Evolutionary conservation across 2,329 filamentous ascomycete species (phyloP).

Genomic region (Taxawa tesnikishii): DNA sequence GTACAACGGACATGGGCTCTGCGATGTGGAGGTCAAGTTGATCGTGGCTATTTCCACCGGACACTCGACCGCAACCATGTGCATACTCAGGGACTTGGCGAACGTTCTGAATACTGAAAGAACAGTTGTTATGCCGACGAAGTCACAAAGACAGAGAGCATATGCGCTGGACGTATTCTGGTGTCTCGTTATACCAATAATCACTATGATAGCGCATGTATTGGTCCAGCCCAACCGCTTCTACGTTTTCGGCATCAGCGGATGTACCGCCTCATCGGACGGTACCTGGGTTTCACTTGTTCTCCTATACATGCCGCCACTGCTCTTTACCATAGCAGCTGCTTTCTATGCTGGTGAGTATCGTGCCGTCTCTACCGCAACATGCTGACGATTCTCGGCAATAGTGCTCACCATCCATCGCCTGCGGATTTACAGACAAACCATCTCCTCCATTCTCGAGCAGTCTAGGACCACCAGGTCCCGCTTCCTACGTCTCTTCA

Average conservation of each 20-base stretch:
- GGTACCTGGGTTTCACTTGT: slow-evolving; percentile 45
- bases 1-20: slow-evolving; percentile 49
- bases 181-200: slow-evolving; percentile 42
- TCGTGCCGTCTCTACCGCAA: not conserved
- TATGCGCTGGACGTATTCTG: slow-evolving; percentile 40
- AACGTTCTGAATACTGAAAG: slow-evolving; percentile 48
- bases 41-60: slow-evolving; percentile 41
- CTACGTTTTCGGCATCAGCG: slow-evolving; percentile 43
- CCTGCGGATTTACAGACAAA: slow-evolving; percentile 46
- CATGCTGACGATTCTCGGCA: not conserved
- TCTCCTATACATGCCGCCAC: slow-evolving; percentile 43
- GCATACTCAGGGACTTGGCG: slow-evolving; percentile 49
- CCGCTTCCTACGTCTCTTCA: slow-evolving; percentile 49
- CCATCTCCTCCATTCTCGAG: slow-evolving; percentile 44
- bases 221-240: slow-evolving; percentile 49
- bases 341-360: slow-evolving; percentile 46
- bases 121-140: slow-evolving; percentile 37
- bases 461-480: slow-evolving; percentile 43
- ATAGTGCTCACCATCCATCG: slow-evolving; percentile 47
- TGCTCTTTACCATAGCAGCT: slow-evolving; percentile 40
- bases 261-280: slow-evolving; percentile 43
- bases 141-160: slow-evolving; percentile 33
- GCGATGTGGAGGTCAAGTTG: slow-evolving; percentile 52
- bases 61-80: slow-evolving; percentile 39
- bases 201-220: slow-evolving; percentile 46